Percentiles rank a stretch among this genome's conserved stretches.
phyloP scores from a whole-genome alignment of 495 filamentous ascomycete genomes.

The Hypoxylon trugodes region DNA sequence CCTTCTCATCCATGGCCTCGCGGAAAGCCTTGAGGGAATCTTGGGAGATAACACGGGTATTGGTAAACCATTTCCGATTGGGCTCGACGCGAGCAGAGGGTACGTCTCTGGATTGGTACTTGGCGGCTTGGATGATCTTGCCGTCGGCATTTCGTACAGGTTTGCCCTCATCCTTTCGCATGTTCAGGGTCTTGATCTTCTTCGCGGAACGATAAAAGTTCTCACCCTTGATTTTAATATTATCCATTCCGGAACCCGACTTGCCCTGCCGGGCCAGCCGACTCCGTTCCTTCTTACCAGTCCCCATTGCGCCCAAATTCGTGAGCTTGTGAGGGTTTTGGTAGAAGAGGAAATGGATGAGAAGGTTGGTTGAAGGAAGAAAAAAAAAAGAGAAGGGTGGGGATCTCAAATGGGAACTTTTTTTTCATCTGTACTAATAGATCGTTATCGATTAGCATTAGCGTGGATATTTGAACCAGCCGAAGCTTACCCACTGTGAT shows the following conservation, averaged over 20 bases:
- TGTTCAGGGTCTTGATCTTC: conserved; percentile 84
- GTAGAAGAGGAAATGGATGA: conserved; percentile 21
- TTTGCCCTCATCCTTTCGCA: conserved; percentile 78
- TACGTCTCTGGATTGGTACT: conserved; percentile 75
- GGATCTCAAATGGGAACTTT: conserved; percentile 25
- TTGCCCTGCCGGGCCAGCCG: conserved; percentile 83
- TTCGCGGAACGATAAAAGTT: conserved; percentile 94
- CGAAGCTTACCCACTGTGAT: background rate
- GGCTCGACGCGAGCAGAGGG: conserved; percentile 92
- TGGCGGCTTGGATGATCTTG: conserved; percentile 78
- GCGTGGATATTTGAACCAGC: background rate
- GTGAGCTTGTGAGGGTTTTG: conserved; percentile 30
- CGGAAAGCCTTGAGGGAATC: conserved; percentile 79
- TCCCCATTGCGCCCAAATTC: conserved; percentile 74
- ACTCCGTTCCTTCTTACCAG: conserved; percentile 89
- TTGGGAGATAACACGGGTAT: conserved; percentile 68
- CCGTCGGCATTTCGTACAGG: conserved; percentile 78
- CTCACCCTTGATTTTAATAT: conserved; percentile 94
- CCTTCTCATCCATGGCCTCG: conserved; percentile 89
- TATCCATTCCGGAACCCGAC: conserved; percentile 81
- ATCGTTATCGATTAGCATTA: background rate
- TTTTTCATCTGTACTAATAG: conserved; percentile 29
- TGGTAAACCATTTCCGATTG: conserved; percentile 79
- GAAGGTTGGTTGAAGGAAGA: conserved; percentile 7
- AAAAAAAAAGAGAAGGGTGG: conserved; percentile 7